These are phyloP conservation scores for Blakeslea trispora DNA, from an alignment of 371 early-diverging fungal genomes.

Conservation along the genomic window DNA sequence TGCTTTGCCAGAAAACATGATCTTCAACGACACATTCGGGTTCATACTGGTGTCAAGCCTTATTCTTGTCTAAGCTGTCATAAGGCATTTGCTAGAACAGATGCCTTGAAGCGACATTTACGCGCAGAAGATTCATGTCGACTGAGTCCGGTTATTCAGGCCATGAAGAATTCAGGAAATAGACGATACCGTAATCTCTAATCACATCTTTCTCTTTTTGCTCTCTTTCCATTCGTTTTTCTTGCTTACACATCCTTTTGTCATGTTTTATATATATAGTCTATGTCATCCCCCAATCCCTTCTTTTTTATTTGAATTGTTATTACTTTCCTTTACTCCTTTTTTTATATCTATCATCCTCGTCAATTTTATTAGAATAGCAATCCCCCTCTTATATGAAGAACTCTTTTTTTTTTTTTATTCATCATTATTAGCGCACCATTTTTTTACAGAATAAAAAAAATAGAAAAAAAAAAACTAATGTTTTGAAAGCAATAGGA, in stretches of 20 bases:
- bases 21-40: slow-evolving; percentile 58
- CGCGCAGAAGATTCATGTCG: slow-evolving; percentile 63
- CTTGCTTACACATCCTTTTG: neutral
- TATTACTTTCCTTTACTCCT: no score
- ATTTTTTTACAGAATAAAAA: no score
- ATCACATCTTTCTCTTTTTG: slow-evolving; percentile 1
- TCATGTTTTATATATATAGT: neutral
- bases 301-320: neutral
- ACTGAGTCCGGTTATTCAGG: slow-evolving; percentile 45
- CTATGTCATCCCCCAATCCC: neutral
- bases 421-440: no score
- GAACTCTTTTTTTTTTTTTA: no score
- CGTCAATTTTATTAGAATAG: no score
- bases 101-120: slow-evolving; percentile 72
- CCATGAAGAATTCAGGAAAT: slow-evolving; percentile 39
- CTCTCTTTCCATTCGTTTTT: neutral
- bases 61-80: slow-evolving; percentile 57
- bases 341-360: no score
- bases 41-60: slow-evolving; percentile 60
- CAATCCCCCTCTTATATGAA: no score
- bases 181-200: slow-evolving; percentile 37
- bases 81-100: slow-evolving; percentile 61
- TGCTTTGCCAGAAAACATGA: slow-evolving; percentile 63
- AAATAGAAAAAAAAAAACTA: no score
- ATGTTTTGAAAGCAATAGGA: no score